A percentile compares a stretch with the other conserved stretches of the same genome.
These are phyloP conservation scores for Glebionis coronaria DNA, from an alignment of 129 eudicot genomes.

Conservation along the genomic window DNA sequence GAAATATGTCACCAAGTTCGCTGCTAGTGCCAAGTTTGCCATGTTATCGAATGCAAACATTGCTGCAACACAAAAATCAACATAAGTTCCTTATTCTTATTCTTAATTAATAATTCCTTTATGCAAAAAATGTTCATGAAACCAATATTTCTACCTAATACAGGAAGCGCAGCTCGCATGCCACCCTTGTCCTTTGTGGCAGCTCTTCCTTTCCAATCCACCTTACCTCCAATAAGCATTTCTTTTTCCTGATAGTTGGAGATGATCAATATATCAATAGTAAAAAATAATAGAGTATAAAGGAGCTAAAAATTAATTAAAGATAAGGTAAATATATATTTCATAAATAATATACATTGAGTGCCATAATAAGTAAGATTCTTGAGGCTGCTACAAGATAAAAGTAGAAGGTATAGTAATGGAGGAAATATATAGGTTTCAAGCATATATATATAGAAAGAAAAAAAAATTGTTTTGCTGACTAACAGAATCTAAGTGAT, in stretches of 20 bases:
- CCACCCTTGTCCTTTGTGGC: slow-evolving; percentile 63
- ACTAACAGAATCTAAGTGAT: too few species aligned
- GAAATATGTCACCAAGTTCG: slow-evolving; percentile 61
- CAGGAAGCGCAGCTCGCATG: slow-evolving; percentile 30
- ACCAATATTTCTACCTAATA: slow-evolving; percentile 40
- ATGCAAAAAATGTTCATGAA: background rate
- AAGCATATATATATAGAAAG: slow-evolving; percentile 20
- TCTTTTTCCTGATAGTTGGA: slow-evolving; percentile 36
- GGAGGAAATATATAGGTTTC: slow-evolving; percentile 18
- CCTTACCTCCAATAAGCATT: slow-evolving; percentile 61
- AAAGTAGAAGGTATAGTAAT: slow-evolving; percentile 14
- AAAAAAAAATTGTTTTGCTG: too few species aligned
- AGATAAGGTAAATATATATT: background rate
- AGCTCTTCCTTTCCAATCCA: slow-evolving; percentile 71
- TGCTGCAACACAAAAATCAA: slow-evolving; percentile 34
- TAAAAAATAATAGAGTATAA: background rate
- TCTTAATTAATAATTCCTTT: background rate
- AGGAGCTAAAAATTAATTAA: background rate
- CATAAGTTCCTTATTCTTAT: background rate
- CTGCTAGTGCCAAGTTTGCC: slow-evolving; percentile 52
- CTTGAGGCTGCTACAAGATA: slow-evolving; percentile 19
- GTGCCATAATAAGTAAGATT: slow-evolving; percentile 26
- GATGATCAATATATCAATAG: background rate
- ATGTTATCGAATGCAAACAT: slow-evolving; percentile 52
- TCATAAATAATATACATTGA: slow-evolving; percentile 2